These are phyloP conservation scores for Trypethelium eluteriae DNA, from an alignment of 495 filamentous ascomycete genomes.

Conservation along the genomic window DNA sequence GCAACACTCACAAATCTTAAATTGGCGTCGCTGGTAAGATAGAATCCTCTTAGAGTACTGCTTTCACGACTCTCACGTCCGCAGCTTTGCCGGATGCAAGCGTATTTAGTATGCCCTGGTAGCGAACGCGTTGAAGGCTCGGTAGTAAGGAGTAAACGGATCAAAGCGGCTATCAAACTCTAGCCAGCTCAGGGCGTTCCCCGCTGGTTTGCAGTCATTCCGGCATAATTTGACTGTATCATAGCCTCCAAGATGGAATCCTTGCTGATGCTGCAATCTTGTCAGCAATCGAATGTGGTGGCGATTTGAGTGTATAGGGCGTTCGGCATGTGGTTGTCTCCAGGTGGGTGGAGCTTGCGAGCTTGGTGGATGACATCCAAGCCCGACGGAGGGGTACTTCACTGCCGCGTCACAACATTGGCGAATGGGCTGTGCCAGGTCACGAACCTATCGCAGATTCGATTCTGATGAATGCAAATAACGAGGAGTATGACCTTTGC, in stretches of 20 bases:
- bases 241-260: background rate
- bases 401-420: conserved; percentile 2
- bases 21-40: background rate
- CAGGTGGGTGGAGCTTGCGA: background rate
- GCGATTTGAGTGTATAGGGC: background rate
- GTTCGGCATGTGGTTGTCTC: background rate
- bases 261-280: background rate
- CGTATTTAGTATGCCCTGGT: background rate
- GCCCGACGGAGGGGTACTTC: conserved; percentile 2
- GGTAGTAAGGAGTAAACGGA: background rate
- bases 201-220: background rate
- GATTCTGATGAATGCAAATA: background rate
- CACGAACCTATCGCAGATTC: background rate
- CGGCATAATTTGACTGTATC: background rate
- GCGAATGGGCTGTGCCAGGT: background rate
- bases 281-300: background rate
- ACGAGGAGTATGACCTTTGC: background rate
- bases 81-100: background rate
- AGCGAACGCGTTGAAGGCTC: background rate
- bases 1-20: background rate
- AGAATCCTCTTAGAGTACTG: background rate
- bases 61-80: too few species aligned
- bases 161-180: conserved; percentile 3
- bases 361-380: background rate
- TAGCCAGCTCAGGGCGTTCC: background rate